phyloP scores from a whole-genome alignment of 768 basidiomycete species.

The Naganishia onofrii region DNA sequence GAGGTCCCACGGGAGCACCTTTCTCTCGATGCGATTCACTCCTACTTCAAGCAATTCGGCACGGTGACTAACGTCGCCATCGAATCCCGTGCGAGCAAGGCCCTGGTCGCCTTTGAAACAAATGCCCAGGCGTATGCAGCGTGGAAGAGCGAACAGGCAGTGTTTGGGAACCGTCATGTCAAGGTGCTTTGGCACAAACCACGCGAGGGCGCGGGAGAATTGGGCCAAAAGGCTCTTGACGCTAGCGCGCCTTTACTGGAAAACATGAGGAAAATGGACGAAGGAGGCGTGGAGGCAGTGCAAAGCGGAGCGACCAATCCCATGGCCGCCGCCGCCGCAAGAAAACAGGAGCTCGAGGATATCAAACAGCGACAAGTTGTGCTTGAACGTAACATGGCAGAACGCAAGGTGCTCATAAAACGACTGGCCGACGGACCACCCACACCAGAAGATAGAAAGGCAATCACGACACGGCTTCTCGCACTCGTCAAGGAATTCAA shows the following conservation, averaged over 20 bases:
- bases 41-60: conserved; percentile 89
- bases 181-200: conserved; percentile 95
- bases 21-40: conserved; percentile 71
- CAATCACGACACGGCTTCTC: conserved; percentile 34
- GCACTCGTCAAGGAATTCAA: conserved; percentile 10
- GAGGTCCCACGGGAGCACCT: conserved; percentile 86
- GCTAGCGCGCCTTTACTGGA: conserved; percentile 75
- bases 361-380: conserved; percentile 49
- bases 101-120: conserved; percentile 78
- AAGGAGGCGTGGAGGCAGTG: conserved; percentile 33
- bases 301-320: conserved; percentile 45
- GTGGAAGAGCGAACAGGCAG: conserved; percentile 91
- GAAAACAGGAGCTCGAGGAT: conserved; percentile 37
- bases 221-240: conserved; percentile 72
- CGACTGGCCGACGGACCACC: conserved; percentile 63
- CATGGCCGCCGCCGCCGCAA: conserved; percentile 53
- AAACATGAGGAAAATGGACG: conserved; percentile 56
- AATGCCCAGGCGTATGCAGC: conserved; percentile 82
- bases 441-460: conserved; percentile 57
- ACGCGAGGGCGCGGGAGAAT: conserved; percentile 82
- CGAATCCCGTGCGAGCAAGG: conserved; percentile 70
- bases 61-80: conserved; percentile 88
- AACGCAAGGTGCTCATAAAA: conserved; percentile 82
- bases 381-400: conserved; percentile 75
- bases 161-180: conserved; percentile 90